Base-by-base conservation (phyloP, 352 stramenopile species). In the Halophytophthora batemanensis region DNA sequence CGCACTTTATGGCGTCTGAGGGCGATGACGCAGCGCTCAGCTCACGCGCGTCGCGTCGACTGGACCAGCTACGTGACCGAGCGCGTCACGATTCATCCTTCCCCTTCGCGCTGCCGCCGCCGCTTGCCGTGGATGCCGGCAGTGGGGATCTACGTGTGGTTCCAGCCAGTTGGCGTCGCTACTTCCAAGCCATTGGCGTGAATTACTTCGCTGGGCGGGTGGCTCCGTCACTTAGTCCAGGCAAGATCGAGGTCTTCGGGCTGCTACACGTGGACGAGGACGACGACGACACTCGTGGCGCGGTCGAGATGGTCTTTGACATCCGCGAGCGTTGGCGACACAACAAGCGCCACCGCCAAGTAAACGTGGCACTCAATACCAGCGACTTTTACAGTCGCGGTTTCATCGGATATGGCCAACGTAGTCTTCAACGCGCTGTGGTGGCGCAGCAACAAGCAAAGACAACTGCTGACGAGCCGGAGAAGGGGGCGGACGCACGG, bases 331-430 rank as follows among this genome's bases (percentile, higher is more conserved):
- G 81, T 23, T 91, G 81, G 81, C 71, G 74, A 45, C 77, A 69
- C 38, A 74, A 56, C 19, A 84, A 87, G 42, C 67, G 81, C 17
- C 65, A 79, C 46, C 77, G 80, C 52, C 65, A 84, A 45, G 52
- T 74, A 25, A 72, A 66, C n/a, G 69, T 74, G 18, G 64, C 74
- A 21, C 68, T 91, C 38, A 87, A 89, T 43, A 69, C 52, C 17
- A 85, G 59, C 18, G 81, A 91, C 36, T 87, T 91, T 33, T 87
- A 83, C 64, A 59, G 64, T 5, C 74, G 63, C 15, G 69, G 78
- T 42, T 84, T 81, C 46, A 6, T 48, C 3, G 74, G 73, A 35
- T 76, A 74, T 29, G 76, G 71, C 6, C 64, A 65, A 37, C 25
- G 50, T 37, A 46, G 59, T 34, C 53, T 68, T 15, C 45, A 51